Evolutionary conservation across 2,329 filamentous ascomycete genomes (phyloP).

Genomic region (Periconia sp.): DNA sequence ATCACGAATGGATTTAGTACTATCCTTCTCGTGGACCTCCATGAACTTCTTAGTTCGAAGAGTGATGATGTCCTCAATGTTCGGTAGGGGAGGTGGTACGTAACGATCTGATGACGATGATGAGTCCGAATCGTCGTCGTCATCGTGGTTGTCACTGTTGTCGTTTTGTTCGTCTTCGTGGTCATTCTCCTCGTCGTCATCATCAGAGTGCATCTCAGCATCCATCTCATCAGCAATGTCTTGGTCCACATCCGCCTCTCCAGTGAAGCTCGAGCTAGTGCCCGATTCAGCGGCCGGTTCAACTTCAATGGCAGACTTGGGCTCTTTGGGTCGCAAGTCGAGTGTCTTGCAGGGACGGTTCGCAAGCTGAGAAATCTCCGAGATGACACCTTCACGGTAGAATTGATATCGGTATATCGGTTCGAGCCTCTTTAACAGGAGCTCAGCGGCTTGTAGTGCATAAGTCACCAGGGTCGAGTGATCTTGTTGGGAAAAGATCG

Average conservation of each 20-base stretch:
- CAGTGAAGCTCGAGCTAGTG: slow-evolving; percentile 25
- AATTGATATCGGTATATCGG: slow-evolving; percentile 94
- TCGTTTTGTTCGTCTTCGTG: slow-evolving; percentile 65
- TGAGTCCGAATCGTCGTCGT: slow-evolving; percentile 70
- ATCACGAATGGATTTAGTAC: slow-evolving; percentile 74
- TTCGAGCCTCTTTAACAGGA: slow-evolving; percentile 83
- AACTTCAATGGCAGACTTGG: slow-evolving; percentile 30
- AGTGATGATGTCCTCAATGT: slow-evolving; percentile 75
- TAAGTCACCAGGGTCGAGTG: slow-evolving; percentile 85
- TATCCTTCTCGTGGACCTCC: slow-evolving; percentile 79
- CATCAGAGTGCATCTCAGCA: slow-evolving; percentile 56
- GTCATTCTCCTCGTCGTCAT: slow-evolving; percentile 61
- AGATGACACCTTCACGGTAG: slow-evolving; percentile 93
- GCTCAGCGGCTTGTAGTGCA: slow-evolving; percentile 86
- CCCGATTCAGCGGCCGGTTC: slow-evolving; percentile 31
- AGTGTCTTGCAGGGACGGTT: slow-evolving; percentile 49
- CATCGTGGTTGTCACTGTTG: slow-evolving; percentile 65
- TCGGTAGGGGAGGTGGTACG: slow-evolving; percentile 38
- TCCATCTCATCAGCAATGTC: slow-evolving; percentile 60
- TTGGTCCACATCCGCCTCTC: slow-evolving; percentile 43
- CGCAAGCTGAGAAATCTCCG: slow-evolving; percentile 85
- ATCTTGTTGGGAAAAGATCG: slow-evolving; percentile 94
- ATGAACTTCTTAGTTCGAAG: slow-evolving; percentile 82
- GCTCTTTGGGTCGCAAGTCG: slow-evolving; percentile 34
- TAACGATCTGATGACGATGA: slow-evolving; percentile 56